Percentiles rank a stretch among this genome's conserved stretches.
These are phyloP conservation scores for Thermomucor indicae-seudaticae DNA, from an alignment of 371 early-diverging fungal genomes.

Conservation along the genomic window DNA sequence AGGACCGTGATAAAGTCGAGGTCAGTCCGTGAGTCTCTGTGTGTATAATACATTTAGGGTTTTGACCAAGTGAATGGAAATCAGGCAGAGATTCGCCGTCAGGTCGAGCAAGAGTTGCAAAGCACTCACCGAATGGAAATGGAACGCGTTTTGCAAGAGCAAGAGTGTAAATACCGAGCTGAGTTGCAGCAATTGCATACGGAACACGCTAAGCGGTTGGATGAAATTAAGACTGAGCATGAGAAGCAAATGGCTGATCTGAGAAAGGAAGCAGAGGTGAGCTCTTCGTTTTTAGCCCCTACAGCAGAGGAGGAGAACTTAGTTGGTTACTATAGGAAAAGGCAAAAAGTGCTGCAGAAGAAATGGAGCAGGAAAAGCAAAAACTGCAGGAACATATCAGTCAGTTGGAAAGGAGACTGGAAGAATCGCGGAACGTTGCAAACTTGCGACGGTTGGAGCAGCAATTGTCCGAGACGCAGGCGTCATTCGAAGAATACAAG, in stretches of 20 bases:
- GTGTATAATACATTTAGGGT: not conserved
- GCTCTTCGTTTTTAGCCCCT: not conserved
- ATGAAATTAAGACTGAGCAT: not conserved
- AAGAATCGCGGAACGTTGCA: constrained; percentile 17
- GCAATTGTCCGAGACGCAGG: constrained; percentile 17
- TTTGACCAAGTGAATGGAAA: not conserved
- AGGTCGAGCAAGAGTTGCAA: constrained; percentile 3
- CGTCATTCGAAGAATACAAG: constrained; percentile 23
- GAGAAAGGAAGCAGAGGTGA: not conserved
- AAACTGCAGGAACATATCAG: constrained; percentile 11
- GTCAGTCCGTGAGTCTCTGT: no score
- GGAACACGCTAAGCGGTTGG: constrained; percentile 5
- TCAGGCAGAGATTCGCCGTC: constrained; percentile 12
- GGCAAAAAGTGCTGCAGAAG: not conserved
- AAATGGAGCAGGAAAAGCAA: not conserved
- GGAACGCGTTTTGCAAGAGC: constrained; percentile 8
- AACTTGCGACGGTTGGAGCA: constrained; percentile 26
- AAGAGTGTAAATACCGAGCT: constrained; percentile 2
- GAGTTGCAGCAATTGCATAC: constrained; percentile 1
- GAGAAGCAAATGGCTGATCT: constrained; percentile 1
- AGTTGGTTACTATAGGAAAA: not conserved
- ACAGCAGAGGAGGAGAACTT: not conserved
- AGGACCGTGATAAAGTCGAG: no score
- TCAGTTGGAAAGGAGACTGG: constrained; percentile 6
- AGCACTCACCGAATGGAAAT: constrained; percentile 1